Evolutionary conservation across 2,329 filamentous ascomycete species (phyloP).

Genomic region (Helotiales sp.): DNA sequence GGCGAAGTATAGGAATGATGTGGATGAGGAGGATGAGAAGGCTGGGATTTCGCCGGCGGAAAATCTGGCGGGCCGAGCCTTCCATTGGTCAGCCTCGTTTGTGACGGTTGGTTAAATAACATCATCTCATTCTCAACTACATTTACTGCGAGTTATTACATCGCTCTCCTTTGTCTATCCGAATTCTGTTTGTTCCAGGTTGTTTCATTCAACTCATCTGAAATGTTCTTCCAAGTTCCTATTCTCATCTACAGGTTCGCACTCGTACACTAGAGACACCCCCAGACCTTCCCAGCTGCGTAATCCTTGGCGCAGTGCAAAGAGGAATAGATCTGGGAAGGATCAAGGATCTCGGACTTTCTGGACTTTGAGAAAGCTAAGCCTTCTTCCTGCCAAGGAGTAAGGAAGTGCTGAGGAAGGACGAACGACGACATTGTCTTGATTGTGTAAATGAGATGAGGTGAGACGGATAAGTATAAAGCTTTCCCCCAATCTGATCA

Average conservation of each 20-base stretch:
- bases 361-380: not conserved
- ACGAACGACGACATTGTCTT: no score
- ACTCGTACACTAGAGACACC: not conserved
- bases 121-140: not conserved
- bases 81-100: not conserved
- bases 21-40: not conserved
- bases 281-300: not conserved
- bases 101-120: not conserved
- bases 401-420: not conserved
- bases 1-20: no score
- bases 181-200: no score
- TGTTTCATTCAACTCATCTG: not conserved
- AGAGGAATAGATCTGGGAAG: not conserved
- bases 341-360: not conserved
- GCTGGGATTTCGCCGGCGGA: constrained; percentile 6
- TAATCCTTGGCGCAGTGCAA: not conserved
- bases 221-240: no score
- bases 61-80: constrained; percentile 10
- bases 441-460: not conserved
- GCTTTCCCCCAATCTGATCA: not conserved
- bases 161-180: no score
- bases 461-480: constrained; percentile 1
- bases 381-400: not conserved
- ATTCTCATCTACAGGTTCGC: no score
- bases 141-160: no score